Percentiles rank a stretch among this genome's conserved stretches.
These are phyloP conservation scores for Iberis pinnata DNA, from an alignment of 345 rosid species.

Conservation along the genomic window DNA sequence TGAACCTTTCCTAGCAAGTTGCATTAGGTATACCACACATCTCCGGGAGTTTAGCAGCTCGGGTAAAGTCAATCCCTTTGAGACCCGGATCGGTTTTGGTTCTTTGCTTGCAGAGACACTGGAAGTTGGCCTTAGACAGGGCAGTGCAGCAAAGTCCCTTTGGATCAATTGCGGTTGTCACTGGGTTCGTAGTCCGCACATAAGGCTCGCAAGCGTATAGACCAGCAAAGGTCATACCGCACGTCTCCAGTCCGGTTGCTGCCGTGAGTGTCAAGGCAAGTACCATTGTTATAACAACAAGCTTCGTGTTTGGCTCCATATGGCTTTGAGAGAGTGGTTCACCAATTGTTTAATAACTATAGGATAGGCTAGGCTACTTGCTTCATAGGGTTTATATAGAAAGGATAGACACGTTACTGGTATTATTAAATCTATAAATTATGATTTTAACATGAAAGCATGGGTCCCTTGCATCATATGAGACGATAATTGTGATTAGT, in stretches of 20 bases:
- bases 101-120: conserved; percentile 43
- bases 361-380: conserved; percentile 14
- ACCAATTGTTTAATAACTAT: conserved; percentile 13
- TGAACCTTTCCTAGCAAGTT: conserved; percentile 26
- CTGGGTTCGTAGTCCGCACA: conserved; percentile 34
- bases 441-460: conserved; percentile 19
- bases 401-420: conserved; percentile 7
- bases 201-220: conserved; percentile 42
- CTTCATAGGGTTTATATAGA: conserved; percentile 29
- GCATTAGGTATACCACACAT: conserved; percentile 30
- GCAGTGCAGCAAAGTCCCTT: conserved; percentile 39
- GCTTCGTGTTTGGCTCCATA: conserved; percentile 36
- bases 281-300: conserved; percentile 33
- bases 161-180: conserved; percentile 30
- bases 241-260: conserved; percentile 29
- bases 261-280: conserved; percentile 31
- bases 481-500: conserved; percentile 25
- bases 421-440: conserved; percentile 13
- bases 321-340: conserved; percentile 6
- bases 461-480: conserved; percentile 27
- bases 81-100: conserved; percentile 25
- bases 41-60: conserved; percentile 41
- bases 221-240: conserved; percentile 37
- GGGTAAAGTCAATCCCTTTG: conserved; percentile 35
- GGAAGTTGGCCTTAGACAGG: conserved; percentile 37